A percentile compares a stretch with the other conserved stretches of the same genome.
These are phyloP conservation scores for Tardiomyces depauwii DNA, from an alignment of 1,139 yeast species.

Conservation along the genomic window DNA sequence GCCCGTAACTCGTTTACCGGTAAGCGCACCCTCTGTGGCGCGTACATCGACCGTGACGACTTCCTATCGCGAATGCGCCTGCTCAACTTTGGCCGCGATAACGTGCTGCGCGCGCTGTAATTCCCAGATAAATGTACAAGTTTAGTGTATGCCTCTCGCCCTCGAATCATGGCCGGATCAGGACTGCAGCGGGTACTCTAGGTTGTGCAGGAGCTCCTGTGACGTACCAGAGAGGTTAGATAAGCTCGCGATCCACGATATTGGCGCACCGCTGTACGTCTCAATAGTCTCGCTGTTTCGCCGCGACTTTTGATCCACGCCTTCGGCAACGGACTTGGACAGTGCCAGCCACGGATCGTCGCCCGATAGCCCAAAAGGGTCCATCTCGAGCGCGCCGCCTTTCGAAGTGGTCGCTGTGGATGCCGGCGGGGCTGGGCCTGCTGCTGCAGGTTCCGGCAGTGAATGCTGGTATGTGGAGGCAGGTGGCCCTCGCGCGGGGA, in stretches of 20 bases:
- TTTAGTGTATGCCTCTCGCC: too few species aligned
- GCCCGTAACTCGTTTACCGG: conserved; percentile 64
- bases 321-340: conserved; percentile 2
- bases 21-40: conserved; percentile 65
- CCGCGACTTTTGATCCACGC: neutral
- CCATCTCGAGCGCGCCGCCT: too few species aligned
- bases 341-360: conserved; percentile 7
- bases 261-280: neutral
- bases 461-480: neutral
- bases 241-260: conserved; percentile 1
- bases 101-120: conserved; percentile 33
- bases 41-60: conserved; percentile 62
- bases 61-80: conserved; percentile 46
- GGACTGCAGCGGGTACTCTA: neutral
- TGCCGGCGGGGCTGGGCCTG: neutral
- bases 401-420: too few species aligned
- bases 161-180: too few species aligned
- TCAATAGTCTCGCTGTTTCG: neutral
- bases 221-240: conserved; percentile 2
- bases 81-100: conserved; percentile 41
- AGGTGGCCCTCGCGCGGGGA: neutral
- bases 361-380: neutral
- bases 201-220: conserved; percentile 1
- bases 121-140: too few species aligned
- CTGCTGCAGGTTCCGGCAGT: neutral